Base-by-base conservation (phyloP, 495 filamentous ascomycete genomes). In the Tuber umbilicatum region DNA sequence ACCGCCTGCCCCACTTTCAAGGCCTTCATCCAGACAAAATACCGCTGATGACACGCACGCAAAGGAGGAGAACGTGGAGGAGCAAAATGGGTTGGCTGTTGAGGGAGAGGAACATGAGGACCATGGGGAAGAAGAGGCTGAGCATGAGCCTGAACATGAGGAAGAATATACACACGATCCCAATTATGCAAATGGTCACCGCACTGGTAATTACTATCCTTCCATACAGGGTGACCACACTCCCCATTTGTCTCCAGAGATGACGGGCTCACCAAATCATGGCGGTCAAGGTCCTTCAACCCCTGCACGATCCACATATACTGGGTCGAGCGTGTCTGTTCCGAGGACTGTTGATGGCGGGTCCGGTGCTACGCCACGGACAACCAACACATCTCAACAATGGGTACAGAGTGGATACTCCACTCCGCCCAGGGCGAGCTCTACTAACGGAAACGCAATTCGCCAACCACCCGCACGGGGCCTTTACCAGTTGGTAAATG, bases 401-500 rank as follows among this genome's bases (percentile, higher is more conserved):
- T 97, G 94, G 87, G 77, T 87, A 17, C 78, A 86, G 4, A 86
- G 89, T 7, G 94, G 93, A 69, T 94, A 92, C 83, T 89, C 86
- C 73, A 96, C 93, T 1, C 92, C 95, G 69, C 95, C 94, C 45
- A 89, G 86, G 16, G 74, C 86, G 3, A 75, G 71, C 41, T 71
- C 72, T 31, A 42, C 80, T 39, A 81, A 75, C 19, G 80, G 80
- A 50, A 75, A 73, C 9, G n/a, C 79, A 38, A 80, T 79, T 45
- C 79, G 79, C 35, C 87, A 87, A 19, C 86, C 88, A 23, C 87
- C 91, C 6, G 89, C 92, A 0, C 93, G 92, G 83, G 95, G 90
- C 78, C 85, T 97, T 60, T 97, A 97, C 86, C 95, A 91, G 84
- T 89, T 94, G 68, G 94, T 97, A 83, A 94, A 90, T 80, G 93